phyloP scores from a whole-genome alignment of 2,329 filamentous ascomycete genomes.

The Aspergillus sp. region DNA sequence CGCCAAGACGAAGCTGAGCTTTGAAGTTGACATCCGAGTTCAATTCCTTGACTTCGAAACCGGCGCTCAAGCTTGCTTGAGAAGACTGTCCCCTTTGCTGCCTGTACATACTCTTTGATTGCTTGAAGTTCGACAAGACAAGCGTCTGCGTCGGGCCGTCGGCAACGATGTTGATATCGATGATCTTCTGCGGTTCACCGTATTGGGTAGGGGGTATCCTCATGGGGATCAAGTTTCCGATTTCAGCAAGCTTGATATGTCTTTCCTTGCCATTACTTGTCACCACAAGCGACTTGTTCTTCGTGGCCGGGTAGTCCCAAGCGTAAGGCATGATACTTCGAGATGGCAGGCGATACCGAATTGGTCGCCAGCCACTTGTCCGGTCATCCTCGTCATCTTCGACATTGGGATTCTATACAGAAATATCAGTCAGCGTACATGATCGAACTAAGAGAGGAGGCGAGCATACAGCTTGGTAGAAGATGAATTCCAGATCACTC shows the following conservation, averaged over 20 bases:
- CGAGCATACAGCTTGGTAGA: constrained; percentile 67
- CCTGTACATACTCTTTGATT: constrained; percentile 85
- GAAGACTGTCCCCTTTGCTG: constrained; percentile 52
- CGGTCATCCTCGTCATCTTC: constrained; percentile 80
- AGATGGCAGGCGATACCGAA: constrained; percentile 84
- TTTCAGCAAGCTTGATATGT: constrained; percentile 91
- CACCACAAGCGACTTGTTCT: constrained; percentile 87
- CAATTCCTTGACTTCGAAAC: constrained; percentile 90
- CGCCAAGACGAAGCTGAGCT: constrained; percentile 79
- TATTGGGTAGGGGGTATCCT: constrained; percentile 66
- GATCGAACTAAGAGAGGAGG: neutral
- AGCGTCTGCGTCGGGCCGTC: constrained; percentile 93
- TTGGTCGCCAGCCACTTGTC: constrained; percentile 80
- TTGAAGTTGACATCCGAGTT: constrained; percentile 84
- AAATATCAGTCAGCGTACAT: constrained; percentile 2
- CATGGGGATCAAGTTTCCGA: constrained; percentile 92
- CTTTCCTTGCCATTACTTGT: constrained; percentile 71
- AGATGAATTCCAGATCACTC: constrained; percentile 92
- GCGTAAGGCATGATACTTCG: constrained; percentile 99
- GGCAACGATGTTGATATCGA: constrained; percentile 93
- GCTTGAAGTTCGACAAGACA: constrained; percentile 88
- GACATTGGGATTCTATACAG: constrained; percentile 63
- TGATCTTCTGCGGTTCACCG: constrained; percentile 66
- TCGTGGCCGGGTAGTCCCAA: constrained; percentile 98
- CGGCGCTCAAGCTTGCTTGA: constrained; percentile 55